Evolutionary conservation across 768 basidiomycete genomes (phyloP).

Genomic region (Tylopilus subfusipes): DNA sequence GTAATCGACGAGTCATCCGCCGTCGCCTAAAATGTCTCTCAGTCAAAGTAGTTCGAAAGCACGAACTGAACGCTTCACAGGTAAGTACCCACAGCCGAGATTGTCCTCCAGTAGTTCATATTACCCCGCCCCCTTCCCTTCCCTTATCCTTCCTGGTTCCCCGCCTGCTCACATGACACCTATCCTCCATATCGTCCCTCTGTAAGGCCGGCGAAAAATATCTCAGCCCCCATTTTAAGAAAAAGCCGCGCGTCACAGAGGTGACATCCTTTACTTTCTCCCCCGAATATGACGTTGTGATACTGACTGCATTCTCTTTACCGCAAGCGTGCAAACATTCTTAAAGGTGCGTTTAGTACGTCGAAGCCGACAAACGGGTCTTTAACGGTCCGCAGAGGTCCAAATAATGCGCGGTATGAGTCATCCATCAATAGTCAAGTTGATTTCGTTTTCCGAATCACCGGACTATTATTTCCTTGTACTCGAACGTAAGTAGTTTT

Average conservation of each 20-base stretch:
- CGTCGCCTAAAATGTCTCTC: conserved; percentile 17
- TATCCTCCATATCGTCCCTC: conserved; percentile 26
- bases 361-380: not conserved
- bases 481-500: conserved; percentile 69
- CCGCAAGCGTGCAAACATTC: conserved; percentile 87
- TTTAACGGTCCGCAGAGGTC: conserved; percentile 61
- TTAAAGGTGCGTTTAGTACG: conserved; percentile 61
- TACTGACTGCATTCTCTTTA: conserved; percentile 19
- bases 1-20: not conserved
- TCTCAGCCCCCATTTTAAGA: conserved; percentile 91
- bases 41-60: conserved; percentile 96
- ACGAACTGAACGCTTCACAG: conserved; percentile 86
- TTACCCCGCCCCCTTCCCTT: conserved; percentile 14
- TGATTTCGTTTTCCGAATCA: conserved; percentile 89
- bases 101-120: conserved; percentile 27
- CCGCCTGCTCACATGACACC: conserved; percentile 11
- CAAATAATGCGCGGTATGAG: conserved; percentile 97
- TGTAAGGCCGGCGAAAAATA: conserved; percentile 87
- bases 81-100: conserved; percentile 47
- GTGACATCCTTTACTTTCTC: conserved; percentile 44
- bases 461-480: conserved; percentile 92
- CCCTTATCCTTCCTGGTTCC: conserved; percentile 22
- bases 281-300: conserved; percentile 13
- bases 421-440: conserved; percentile 90
- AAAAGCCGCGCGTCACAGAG: conserved; percentile 97